Percentiles rank a stretch among this genome's conserved stretches.
Evolutionary conservation across 2,329 filamentous ascomycete species (phyloP).

Genomic region (Bipolaris zeicola): DNA sequence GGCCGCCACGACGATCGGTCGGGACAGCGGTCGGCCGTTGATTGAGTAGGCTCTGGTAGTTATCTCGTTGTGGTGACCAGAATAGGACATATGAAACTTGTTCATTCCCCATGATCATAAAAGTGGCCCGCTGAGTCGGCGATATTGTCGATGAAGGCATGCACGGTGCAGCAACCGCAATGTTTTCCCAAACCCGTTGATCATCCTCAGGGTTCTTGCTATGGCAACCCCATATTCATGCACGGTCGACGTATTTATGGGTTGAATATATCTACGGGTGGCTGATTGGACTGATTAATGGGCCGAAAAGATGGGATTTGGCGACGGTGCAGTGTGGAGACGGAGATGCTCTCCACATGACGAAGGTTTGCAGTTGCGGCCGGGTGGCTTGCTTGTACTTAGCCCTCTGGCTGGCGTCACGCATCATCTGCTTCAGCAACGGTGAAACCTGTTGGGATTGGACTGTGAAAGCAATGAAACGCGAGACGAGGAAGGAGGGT

Average conservation of each 20-base stretch:
- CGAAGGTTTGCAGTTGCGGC: not conserved
- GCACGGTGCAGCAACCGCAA: constrained; percentile 9
- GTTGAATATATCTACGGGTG: not conserved
- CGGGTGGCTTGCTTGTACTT: not conserved
- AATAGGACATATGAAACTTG: constrained; percentile 3
- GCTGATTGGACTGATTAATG: not conserved
- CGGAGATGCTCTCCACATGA: not conserved
- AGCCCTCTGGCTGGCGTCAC: not conserved
- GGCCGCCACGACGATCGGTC: constrained; percentile 1
- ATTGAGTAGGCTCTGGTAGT: not conserved
- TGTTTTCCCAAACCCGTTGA: constrained; percentile 19
- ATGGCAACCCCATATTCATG: constrained; percentile 14
- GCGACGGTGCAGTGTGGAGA: not conserved
- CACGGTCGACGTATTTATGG: constrained; percentile 3
- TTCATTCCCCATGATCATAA: constrained; percentile 3
- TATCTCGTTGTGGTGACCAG: not conserved
- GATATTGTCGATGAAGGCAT: not conserved
- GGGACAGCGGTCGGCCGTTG: constrained; percentile 2
- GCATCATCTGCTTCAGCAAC: not conserved
- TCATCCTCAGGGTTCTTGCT: constrained; percentile 8
- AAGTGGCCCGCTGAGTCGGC: constrained; percentile 3
- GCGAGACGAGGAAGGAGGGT: constrained; percentile 1
- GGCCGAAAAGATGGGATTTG: not conserved
- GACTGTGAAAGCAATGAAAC: constrained; percentile 1
- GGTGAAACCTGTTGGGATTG: constrained; percentile 1